Conservation (phyloP, 495 filamentous ascomycete species). For the Podospora fimiseda region DNA sequence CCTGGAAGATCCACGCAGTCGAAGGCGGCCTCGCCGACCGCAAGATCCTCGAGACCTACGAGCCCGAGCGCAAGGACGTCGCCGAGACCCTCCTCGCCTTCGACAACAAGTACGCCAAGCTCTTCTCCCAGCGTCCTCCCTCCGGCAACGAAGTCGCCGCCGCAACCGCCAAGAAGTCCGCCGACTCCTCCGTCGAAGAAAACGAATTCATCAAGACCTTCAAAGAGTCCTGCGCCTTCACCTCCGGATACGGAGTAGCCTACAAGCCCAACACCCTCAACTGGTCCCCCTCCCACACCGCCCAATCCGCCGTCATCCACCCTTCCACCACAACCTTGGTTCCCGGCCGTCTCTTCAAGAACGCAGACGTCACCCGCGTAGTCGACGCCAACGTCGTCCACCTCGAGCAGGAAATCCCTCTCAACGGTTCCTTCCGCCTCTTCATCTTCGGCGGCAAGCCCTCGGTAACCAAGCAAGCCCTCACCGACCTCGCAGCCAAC, state of each 20-base stretch:
- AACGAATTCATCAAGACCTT: conserved; percentile 71
- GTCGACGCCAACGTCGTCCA: conserved; percentile 81
- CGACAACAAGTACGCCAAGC: conserved; percentile 63
- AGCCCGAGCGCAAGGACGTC: conserved; percentile 60
- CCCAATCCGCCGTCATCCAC: conserved; percentile 61
- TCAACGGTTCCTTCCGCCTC: conserved; percentile 81
- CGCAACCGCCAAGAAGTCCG: conserved; percentile 14
- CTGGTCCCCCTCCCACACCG: conserved; percentile 60
- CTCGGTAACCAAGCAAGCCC: conserved; percentile 49
- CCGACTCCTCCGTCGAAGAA: conserved; percentile 32
- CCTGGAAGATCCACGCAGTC: conserved; percentile 75
- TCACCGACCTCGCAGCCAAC: conserved; percentile 60
- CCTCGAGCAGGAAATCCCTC: conserved; percentile 78
- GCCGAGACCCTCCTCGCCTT: conserved; percentile 68
- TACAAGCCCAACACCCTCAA: conserved; percentile 59
- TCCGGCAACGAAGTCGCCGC: conserved; percentile 43
- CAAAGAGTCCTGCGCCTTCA: conserved; percentile 65
- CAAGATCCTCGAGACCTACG: conserved; percentile 62
- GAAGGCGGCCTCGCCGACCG: conserved; percentile 55
- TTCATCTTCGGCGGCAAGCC: conserved; percentile 76
- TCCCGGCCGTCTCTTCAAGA: conserved; percentile 65
- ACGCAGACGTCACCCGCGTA: conserved; percentile 72
- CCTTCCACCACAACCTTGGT: conserved; percentile 54
- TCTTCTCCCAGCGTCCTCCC: conserved; percentile 56
- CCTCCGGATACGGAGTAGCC: conserved; percentile 62